phyloP scores from a whole-genome alignment of 805 yeast species.

The Candida piceae region DNA sequence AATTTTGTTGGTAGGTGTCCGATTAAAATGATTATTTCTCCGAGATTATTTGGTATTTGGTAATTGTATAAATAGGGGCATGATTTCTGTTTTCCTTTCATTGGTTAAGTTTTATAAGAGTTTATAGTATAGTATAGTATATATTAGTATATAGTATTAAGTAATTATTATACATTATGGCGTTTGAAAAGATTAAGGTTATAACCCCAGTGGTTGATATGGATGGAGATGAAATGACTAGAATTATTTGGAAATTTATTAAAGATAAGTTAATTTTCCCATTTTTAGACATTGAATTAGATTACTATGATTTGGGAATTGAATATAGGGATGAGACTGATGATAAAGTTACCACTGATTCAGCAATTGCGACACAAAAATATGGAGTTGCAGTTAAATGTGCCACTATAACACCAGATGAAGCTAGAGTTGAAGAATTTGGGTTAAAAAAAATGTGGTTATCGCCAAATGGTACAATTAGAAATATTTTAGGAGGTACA shows the following conservation, averaged over 20 bases:
- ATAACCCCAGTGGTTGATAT: constrained; percentile 70
- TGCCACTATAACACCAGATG: constrained; percentile 85
- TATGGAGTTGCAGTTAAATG: constrained; percentile 81
- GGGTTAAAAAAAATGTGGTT: constrained; percentile 76
- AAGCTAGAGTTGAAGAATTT: constrained; percentile 72
- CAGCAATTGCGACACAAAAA: constrained; percentile 69
- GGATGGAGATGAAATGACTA: constrained; percentile 85
- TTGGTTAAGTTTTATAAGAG: too few species aligned
- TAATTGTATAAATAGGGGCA: too few species aligned
- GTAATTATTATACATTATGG: constrained; percentile 3
- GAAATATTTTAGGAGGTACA: constrained; percentile 78
- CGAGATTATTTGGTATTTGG: too few species aligned
- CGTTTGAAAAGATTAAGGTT: constrained; percentile 57
- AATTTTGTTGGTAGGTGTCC: too few species aligned
- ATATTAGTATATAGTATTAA: too few species aligned
- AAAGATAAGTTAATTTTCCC: constrained; percentile 64
- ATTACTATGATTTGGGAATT: constrained; percentile 71
- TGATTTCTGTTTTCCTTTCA: too few species aligned
- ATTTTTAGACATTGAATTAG: constrained; percentile 65
- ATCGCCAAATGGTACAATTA: constrained; percentile 80
- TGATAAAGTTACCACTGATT: constrained; percentile 71
- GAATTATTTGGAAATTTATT: constrained; percentile 77
- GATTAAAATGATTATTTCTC: too few species aligned
- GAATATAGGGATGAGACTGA: constrained; percentile 63
- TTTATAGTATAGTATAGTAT: too few species aligned